A percentile compares a stretch with the other conserved stretches of the same genome.
These are phyloP conservation scores for Cladosporium sp. DNA, from an alignment of 2,329 filamentous ascomycete species.

Conservation along the genomic window DNA sequence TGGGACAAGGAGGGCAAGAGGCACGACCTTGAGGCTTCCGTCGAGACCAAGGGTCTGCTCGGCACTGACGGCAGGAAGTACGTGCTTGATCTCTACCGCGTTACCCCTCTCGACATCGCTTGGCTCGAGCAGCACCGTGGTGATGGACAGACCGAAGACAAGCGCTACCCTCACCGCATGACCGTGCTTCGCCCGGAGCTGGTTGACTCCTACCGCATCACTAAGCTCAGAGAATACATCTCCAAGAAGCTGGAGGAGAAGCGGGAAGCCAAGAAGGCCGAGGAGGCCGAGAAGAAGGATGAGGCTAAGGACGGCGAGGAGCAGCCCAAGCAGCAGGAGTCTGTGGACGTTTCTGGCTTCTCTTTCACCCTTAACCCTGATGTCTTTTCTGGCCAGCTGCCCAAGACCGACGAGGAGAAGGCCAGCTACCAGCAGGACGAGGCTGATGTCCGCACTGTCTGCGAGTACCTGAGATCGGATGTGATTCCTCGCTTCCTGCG, in stretches of 20 bases:
- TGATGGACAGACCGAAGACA: slow-evolving; percentile 45
- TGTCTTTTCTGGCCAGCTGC: slow-evolving; percentile 85
- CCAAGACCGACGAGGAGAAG: slow-evolving; percentile 87
- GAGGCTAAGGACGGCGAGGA: slow-evolving; percentile 24
- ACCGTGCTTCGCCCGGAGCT: slow-evolving; percentile 86
- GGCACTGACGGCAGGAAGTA: slow-evolving; percentile 96
- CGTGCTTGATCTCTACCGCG: slow-evolving; percentile 90
- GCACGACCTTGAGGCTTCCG: slow-evolving; percentile 88
- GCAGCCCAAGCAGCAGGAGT: slow-evolving; percentile 47
- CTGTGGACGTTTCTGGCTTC: slow-evolving; percentile 82
- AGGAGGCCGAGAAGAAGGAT: slow-evolving; percentile 17
- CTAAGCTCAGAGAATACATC: slow-evolving; percentile 84
- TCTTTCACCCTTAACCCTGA: slow-evolving; percentile 87
- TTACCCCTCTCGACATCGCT: slow-evolving; percentile 81
- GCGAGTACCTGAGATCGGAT: slow-evolving; percentile 67
- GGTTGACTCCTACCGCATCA: slow-evolving; percentile 75
- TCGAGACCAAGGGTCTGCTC: slow-evolving; percentile 96
- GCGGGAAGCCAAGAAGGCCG: slow-evolving; percentile 34
- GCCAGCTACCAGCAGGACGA: slow-evolving; percentile 76
- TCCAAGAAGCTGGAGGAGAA: slow-evolving; percentile 67
- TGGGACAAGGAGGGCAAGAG: slow-evolving; percentile 95
- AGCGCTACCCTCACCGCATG: slow-evolving; percentile 88
- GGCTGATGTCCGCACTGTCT: slow-evolving; percentile 77
- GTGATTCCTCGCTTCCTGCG: slow-evolving; percentile 79
- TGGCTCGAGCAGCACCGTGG: slow-evolving; percentile 76